Conservation (phyloP, 306 rosid genomes). For the Mimosa bimucronata region DNA sequence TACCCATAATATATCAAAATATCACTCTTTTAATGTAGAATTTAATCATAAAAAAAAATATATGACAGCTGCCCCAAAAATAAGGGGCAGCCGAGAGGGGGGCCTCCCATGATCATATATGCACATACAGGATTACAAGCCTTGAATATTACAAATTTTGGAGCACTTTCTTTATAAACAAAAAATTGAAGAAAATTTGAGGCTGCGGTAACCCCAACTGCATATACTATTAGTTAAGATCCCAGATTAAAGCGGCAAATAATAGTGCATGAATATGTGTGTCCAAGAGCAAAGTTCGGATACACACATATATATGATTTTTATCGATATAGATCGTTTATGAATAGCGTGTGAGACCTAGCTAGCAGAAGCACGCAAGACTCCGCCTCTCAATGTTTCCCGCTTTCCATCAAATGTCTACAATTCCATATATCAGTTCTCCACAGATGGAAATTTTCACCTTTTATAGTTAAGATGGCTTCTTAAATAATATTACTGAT, state of each 20-base stretch:
- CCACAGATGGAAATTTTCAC: not conserved
- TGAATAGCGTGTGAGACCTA: no score
- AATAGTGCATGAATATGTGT: not conserved
- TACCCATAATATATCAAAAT: no score
- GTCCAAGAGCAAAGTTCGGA: not conserved
- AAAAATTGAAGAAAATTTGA: not conserved
- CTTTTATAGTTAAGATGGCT: not conserved
- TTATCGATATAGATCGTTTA: no score
- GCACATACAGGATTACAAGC: not conserved
- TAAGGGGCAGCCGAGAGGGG: no score
- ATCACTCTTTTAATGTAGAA: no score
- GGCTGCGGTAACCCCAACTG: not conserved
- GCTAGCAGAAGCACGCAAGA: not conserved
- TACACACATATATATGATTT: not conserved
- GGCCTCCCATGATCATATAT: no score
- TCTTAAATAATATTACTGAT: not conserved
- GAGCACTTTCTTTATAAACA: not conserved
- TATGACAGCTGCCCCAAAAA: no score
- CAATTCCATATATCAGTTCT: not conserved
- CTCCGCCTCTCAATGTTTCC: not conserved
- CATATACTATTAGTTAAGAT: not conserved
- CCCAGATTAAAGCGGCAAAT: not conserved
- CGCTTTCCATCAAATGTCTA: not conserved
- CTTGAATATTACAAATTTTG: not conserved
- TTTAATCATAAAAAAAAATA: no score